Conservation (phyloP, 2,329 filamentous ascomycete genomes). For the Colletotrichum sp. region DNA sequence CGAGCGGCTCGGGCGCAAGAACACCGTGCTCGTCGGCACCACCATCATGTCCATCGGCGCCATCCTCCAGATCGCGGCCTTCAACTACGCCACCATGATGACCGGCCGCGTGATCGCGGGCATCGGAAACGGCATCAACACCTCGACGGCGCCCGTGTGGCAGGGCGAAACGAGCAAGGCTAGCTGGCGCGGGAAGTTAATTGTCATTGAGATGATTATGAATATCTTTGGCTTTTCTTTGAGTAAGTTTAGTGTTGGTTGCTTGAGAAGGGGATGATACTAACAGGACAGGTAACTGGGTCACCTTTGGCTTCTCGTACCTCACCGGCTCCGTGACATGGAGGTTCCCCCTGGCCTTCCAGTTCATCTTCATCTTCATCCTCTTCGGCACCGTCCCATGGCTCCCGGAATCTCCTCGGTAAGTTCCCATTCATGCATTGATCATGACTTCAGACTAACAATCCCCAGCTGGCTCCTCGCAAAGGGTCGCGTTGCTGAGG, state of each 20-base stretch:
- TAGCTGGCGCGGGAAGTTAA: slow-evolving; percentile 34
- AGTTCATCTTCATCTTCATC: slow-evolving; percentile 43
- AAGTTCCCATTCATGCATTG: not conserved
- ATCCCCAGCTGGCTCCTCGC: slow-evolving; percentile 28
- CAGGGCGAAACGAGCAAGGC: slow-evolving; percentile 40
- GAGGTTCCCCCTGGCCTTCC: slow-evolving; percentile 48
- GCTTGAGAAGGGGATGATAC: not conserved
- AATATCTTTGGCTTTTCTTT: slow-evolving; percentile 35
- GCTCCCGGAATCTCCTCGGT: slow-evolving; percentile 37
- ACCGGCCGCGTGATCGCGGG: slow-evolving; percentile 51
- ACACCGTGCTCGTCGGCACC: slow-evolving; percentile 35
- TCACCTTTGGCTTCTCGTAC: slow-evolving; percentile 40
- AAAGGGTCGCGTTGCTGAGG: slow-evolving; percentile 29
- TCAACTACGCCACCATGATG: slow-evolving; percentile 44
- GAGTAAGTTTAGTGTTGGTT: not conserved
- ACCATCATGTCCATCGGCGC: slow-evolving; percentile 37
- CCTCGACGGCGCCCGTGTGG: slow-evolving; percentile 40
- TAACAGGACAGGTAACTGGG: slow-evolving; percentile 35
- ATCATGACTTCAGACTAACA: not conserved
- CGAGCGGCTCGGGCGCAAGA: slow-evolving; percentile 37
- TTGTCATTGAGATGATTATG: slow-evolving; percentile 36
- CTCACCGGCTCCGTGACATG: slow-evolving; percentile 37
- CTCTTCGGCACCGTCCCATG: slow-evolving; percentile 32
- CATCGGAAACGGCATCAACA: slow-evolving; percentile 49
- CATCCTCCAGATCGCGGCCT: slow-evolving; percentile 38